Evolutionary conservation across 371 early-diverging fungal species (phyloP).

Genomic region (Smittium culicis): DNA sequence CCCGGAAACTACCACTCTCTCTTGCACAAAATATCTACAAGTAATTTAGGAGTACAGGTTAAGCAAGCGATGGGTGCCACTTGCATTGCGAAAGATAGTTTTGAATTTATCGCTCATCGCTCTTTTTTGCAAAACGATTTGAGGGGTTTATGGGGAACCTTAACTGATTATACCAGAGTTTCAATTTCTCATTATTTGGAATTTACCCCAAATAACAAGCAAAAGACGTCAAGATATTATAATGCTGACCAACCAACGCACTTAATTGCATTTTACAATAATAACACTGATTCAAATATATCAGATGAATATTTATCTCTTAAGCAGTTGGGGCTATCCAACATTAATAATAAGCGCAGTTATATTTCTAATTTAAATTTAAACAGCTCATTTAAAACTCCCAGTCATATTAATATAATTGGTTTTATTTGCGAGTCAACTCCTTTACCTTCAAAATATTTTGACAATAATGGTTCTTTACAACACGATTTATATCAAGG

Average conservation of each 20-base stretch:
- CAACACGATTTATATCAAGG: no score
- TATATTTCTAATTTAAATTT: not conserved
- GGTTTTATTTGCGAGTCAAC: not conserved
- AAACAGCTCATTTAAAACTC: not conserved
- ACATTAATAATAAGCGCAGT: not conserved
- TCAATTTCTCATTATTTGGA: conserved; percentile 7
- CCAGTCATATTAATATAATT: not conserved
- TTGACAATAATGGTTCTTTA: no score
- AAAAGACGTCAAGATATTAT: not conserved
- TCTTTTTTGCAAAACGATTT: conserved; percentile 26
- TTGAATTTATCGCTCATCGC: conserved; percentile 26
- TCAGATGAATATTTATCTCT: no score
- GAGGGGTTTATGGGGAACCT: conserved; percentile 18
- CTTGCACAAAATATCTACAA: conserved; percentile 13
- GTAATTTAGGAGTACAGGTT: conserved; percentile 15
- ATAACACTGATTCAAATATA: no score
- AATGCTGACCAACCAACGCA: conserved; percentile 1
- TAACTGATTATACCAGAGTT: conserved; percentile 1
- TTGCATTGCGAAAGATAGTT: conserved; percentile 11
- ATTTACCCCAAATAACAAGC: not conserved
- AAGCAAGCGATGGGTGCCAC: conserved; percentile 26
- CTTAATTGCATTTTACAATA: no score
- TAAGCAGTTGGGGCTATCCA: no score
- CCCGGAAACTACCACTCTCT: conserved; percentile 27
- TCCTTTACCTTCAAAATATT: not conserved